A percentile compares a stretch with the other conserved stretches of the same genome.
phyloP scores from a whole-genome alignment of 805 yeast genomes.

The Metschnikowia lunata region DNA sequence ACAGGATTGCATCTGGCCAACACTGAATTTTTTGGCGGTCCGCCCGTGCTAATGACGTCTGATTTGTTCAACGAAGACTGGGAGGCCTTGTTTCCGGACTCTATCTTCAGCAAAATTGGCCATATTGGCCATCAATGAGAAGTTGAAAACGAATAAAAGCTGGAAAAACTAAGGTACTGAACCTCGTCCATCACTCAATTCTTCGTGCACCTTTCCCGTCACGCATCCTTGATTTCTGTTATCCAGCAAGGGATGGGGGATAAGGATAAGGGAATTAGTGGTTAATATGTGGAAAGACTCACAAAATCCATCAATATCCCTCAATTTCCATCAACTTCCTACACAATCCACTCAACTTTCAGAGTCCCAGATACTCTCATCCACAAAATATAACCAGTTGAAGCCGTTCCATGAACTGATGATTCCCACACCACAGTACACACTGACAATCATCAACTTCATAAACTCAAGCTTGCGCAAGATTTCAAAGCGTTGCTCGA shows the following conservation, averaged over 20 bases:
- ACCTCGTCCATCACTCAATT: no score
- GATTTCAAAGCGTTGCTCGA: slow-evolving; percentile 48
- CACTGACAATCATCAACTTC: slow-evolving; percentile 75
- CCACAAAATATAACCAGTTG: slow-evolving; percentile 83
- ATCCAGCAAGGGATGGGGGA: no score
- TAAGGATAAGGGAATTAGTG: no score
- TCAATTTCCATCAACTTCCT: no score
- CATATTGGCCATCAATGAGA: no score
- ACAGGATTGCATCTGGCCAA: slow-evolving; percentile 19
- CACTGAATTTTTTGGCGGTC: slow-evolving; percentile 46
- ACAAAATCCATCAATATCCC: no score
- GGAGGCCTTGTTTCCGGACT: slow-evolving; percentile 49
- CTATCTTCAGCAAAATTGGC: slow-evolving; percentile 23
- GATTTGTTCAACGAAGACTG: slow-evolving; percentile 45
- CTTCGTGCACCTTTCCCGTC: no score
- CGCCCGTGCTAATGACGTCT: slow-evolving; percentile 49
- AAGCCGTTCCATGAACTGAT: slow-evolving; percentile 84
- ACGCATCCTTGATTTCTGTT: no score
- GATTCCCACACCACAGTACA: slow-evolving; percentile 83
- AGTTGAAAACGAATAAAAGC: no score
- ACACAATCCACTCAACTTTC: neutral
- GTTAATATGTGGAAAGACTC: no score
- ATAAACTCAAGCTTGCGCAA: slow-evolving; percentile 66
- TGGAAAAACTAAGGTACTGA: no score
- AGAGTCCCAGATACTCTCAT: slow-evolving; percentile 61